Evolutionary conservation across 495 filamentous ascomycete genomes (phyloP), one percentile per base, ranked within the genome.

Genomic region (Tuber magnatum): DNA sequence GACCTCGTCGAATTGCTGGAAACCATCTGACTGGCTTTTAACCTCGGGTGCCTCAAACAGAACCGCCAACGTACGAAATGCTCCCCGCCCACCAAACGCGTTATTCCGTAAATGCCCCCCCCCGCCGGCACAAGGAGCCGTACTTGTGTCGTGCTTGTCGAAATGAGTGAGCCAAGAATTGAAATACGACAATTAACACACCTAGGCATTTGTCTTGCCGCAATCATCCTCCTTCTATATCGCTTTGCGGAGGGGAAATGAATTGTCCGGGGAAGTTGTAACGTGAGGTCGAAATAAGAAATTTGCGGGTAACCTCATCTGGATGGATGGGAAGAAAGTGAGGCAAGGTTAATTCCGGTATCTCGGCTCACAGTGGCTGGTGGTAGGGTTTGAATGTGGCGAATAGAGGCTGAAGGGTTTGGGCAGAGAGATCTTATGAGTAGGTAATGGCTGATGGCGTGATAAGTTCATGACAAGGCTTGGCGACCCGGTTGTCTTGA

Each of bases 131-230:
- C 43, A 4, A 51, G 56, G 40, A 75, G 46, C 5, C 76, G 76
- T 42, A 81, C 44, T 41, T 73, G 71, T 28, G 73, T 68, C 12
- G 71, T 73, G n/a, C 70, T 75, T 65, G 48, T 35, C 56, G 69
- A 75, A 44, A 77, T 69, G 40, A 76, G 42, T 6, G 76, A 78
- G 70, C 73, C 75, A 68, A 81, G 73, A 9, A 81, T 41, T n/a
- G 56, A 32, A 43, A 69, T 70, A 28, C 71, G 74, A 42, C 73
- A 81, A 41, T 73, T 48, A 43, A 56, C 72, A 44, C 80, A 81
- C 40, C 76, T 77, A 5, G 65, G 10, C 7, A 79, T 39, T 42
- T 51, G 44, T 44, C 76, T 46, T 38, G 70, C 76, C 44, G 76
- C 77, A 7, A 79, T 79, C 77, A 79, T 79, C 42, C 70, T 75